phyloP scores from a whole-genome alignment of 2,329 filamentous ascomycete species.

The Colletotrichum chrysophilum region DNA sequence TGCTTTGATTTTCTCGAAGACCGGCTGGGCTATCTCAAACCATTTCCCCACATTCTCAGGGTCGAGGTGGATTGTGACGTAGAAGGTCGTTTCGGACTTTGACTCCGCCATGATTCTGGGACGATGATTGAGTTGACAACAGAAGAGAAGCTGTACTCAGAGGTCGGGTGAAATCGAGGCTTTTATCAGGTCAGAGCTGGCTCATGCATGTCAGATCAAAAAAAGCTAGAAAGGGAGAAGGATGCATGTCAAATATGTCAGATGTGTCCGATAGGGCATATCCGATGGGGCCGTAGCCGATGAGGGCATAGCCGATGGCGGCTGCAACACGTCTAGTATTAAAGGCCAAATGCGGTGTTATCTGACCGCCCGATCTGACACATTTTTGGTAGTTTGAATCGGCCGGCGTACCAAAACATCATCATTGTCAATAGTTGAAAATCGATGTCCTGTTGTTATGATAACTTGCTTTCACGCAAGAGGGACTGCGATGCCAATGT shows the following conservation, averaged over 20 bases:
- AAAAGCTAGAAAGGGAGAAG: too few species aligned
- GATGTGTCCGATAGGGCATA: neutral
- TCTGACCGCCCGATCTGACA: neutral
- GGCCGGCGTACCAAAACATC: neutral
- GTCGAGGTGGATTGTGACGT: neutral
- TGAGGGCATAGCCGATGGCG: neutral
- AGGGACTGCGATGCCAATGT: neutral
- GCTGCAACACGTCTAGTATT: neutral
- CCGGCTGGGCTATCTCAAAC: constrained; percentile 27
- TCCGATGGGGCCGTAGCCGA: neutral
- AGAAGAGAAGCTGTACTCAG: neutral
- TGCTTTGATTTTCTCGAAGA: constrained; percentile 42
- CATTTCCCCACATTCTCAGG: neutral
- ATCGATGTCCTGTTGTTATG: neutral
- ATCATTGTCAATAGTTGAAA: neutral
- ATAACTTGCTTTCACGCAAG: too few species aligned
- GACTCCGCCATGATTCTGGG: neutral
- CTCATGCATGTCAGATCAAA: neutral
- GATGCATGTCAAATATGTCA: neutral
- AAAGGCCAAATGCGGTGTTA: neutral
- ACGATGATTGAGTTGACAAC: neutral
- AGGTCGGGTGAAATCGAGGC: neutral
- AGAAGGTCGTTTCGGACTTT: neutral
- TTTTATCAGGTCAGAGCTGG: neutral
- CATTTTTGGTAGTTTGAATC: too few species aligned